Conservation (phyloP, 2,329 filamentous ascomycete species). For the Claviceps humidiphila region DNA sequence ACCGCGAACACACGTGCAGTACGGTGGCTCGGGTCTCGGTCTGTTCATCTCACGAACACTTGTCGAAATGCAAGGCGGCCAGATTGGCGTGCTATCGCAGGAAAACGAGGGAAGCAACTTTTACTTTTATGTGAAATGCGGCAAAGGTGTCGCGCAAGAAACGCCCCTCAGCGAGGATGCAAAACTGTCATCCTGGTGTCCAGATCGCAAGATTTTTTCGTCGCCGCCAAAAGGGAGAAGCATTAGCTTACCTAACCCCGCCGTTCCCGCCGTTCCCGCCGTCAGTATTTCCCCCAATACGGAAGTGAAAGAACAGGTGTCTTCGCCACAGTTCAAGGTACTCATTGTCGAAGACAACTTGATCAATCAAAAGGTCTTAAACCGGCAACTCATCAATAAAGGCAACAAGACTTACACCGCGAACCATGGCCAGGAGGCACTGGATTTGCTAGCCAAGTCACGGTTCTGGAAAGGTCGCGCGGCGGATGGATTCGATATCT, state of each 20-base stretch:
- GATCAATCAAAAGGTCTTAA: constrained; percentile 51
- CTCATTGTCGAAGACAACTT: constrained; percentile 56
- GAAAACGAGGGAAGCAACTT: constrained; percentile 5
- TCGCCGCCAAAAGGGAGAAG: too few relatives aligned
- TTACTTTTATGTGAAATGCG: constrained; percentile 4
- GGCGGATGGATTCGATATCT: constrained; percentile 35
- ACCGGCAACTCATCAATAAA: constrained; percentile 44
- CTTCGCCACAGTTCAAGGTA: constrained; percentile 32
- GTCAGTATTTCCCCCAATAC: too few relatives aligned
- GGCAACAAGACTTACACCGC: constrained; percentile 48
- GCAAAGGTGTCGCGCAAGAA: not conserved
- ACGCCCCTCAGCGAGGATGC: not conserved
- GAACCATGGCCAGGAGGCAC: constrained; percentile 51
- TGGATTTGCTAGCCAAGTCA: constrained; percentile 41
- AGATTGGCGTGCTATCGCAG: constrained; percentile 50
- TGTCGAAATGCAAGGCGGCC: constrained; percentile 62
- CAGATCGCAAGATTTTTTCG: not conserved
- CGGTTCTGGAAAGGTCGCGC: constrained; percentile 40
- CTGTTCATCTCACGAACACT: constrained; percentile 65
- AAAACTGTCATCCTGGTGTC: not conserved
- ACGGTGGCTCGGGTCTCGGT: constrained; percentile 55
- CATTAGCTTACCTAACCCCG: too few relatives aligned
- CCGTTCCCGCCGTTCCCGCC: not conserved
- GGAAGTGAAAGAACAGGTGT: not conserved
- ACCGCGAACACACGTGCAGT: constrained; percentile 56